Base-by-base conservation (phyloP, 164 flowering plant species). In the Vitis vinifera region DNA sequence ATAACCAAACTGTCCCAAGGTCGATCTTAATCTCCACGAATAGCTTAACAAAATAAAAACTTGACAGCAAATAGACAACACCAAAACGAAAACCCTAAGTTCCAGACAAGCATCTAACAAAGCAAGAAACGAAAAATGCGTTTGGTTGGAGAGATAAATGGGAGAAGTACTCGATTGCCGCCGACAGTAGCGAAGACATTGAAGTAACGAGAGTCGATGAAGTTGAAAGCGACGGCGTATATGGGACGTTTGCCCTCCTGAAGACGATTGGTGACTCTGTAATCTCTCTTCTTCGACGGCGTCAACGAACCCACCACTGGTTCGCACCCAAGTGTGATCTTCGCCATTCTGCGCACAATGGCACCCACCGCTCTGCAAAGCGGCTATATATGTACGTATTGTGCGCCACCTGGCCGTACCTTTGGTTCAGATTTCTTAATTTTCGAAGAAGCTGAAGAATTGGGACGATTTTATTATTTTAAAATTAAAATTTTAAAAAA, bases 181-280 rank as follows among this genome's bases (percentile, higher is more conserved):
- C 99, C 97, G 67, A 84, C 97, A 17, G 99, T 92, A 70, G 97
- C 97, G 78, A 94, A 94, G 83, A 90, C 88, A 72, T 85, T 87
- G 91, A 78, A 90, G 84, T 81, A 92, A 55, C 91, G 89, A 52
- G 97, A 84, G 70, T 94, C 99, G 65, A 94, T 79, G 88, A 94
- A 94, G 78, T 94, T 94, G 88, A 94, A 94, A 71, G 82, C 93
- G 79, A 92, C 79, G 77, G 97, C 97, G 78, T 92, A 91, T 3
- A 94, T 72, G 15, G 99, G 99, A 4, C 91, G 87, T 68, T 91
- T 92, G 66, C 99, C 97, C 69, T 94, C 98, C 59, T 90, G 94
- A 9, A 94, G 84, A 27, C 91, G 78, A 78, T 94, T 91, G 55
- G 97, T 91, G 47, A 91, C 87, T 73, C 81, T 92, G 83, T 91